Conservation (phyloP, 768 basidiomycete species). For the Leccinum rimulosum region DNA sequence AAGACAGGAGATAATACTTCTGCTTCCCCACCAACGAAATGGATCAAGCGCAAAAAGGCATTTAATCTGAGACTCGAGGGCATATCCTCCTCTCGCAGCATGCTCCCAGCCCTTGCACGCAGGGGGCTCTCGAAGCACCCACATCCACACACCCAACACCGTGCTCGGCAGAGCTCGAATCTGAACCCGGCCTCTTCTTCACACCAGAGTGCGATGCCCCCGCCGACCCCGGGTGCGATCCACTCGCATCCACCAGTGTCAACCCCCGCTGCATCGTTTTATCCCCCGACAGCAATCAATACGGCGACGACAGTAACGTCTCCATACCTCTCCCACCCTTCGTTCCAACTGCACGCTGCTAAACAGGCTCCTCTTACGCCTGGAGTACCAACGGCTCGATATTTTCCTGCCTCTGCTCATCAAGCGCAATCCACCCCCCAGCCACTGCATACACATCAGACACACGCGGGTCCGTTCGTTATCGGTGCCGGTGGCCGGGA, state of each 20-base stretch:
- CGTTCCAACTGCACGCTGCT: constrained; percentile 24
- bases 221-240: constrained; percentile 11
- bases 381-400: constrained; percentile 9
- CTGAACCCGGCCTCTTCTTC: constrained; percentile 29
- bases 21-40: constrained; percentile 33
- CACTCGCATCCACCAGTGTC: constrained; percentile 20
- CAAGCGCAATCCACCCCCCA: constrained; percentile 8
- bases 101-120: constrained; percentile 17
- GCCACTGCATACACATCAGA: constrained; percentile 9
- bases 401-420: constrained; percentile 12
- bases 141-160: constrained; percentile 27
- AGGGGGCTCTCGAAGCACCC: constrained; percentile 28
- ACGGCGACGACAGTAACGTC: constrained; percentile 32
- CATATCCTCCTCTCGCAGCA: constrained; percentile 31
- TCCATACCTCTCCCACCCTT: constrained; percentile 31
- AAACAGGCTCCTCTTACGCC: constrained; percentile 15
- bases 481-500: constrained; percentile 35
- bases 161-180: constrained; percentile 30
- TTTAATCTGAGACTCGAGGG: constrained; percentile 53
- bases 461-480: constrained; percentile 24
- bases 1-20: constrained; percentile 34
- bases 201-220: constrained; percentile 17
- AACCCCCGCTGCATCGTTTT: constrained; percentile 22
- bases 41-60: constrained; percentile 58
- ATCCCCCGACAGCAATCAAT: constrained; percentile 30